These are phyloP conservation scores for Lentithecium fluviatile DNA, from an alignment of 495 filamentous ascomycete species.

Conservation along the genomic window DNA sequence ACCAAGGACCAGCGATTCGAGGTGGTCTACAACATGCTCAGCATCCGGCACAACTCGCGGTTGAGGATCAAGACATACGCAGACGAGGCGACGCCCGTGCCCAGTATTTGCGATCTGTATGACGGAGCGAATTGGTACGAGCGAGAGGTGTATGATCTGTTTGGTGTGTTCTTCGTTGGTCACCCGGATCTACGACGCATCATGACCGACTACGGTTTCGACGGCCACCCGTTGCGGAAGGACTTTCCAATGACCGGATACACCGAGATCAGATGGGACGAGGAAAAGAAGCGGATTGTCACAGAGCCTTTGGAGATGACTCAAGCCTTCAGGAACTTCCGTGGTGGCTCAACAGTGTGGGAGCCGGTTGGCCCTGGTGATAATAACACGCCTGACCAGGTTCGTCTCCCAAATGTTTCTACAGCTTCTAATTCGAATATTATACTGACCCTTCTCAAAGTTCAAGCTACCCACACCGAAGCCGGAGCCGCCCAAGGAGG, in stretches of 20 bases:
- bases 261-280: conserved; percentile 96
- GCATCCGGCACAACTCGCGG: conserved; percentile 90
- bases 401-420: conserved; percentile 35
- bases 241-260: conserved; percentile 98
- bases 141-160: conserved; percentile 95
- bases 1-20: conserved; percentile 94
- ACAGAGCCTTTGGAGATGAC: conserved; percentile 96
- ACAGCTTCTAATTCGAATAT: background rate
- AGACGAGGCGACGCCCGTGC: conserved; percentile 93
- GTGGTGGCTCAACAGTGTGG: conserved; percentile 63
- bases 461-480: conserved; percentile 96
- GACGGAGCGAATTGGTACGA: conserved; percentile 99
- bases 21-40: conserved; percentile 96
- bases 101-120: conserved; percentile 78
- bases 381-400: conserved; percentile 76
- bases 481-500: conserved; percentile 82
- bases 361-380: conserved; percentile 85
- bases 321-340: conserved; percentile 98
- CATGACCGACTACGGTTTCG: conserved; percentile 99
- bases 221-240: conserved; percentile 95
- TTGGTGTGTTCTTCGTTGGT: conserved; percentile 92
- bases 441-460: conserved; percentile 35
- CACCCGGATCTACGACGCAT: conserved; percentile 97
- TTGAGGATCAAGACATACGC: conserved; percentile 99
- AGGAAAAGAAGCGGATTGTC: conserved; percentile 99